Conservation (phyloP, 1,284 basidiomycete genomes). For the Rhodotorula sp. region DNA sequence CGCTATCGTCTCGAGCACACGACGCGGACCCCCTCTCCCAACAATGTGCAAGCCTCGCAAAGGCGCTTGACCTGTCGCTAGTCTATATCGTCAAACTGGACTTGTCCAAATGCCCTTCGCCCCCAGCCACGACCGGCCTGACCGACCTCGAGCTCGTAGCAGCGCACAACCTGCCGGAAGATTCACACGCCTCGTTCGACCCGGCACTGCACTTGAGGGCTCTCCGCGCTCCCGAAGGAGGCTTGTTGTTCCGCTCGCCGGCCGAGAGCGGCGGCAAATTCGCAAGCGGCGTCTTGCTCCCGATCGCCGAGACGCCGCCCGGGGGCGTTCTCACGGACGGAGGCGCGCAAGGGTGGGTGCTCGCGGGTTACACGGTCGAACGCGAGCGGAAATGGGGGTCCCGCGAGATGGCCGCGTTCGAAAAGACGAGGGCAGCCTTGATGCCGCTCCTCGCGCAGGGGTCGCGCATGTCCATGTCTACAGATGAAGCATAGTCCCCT, state of each 20-base stretch:
- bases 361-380: constrained; percentile 24
- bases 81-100: constrained; percentile 43
- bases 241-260: constrained; percentile 40
- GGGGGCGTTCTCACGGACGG: neutral
- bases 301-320: constrained; percentile 17
- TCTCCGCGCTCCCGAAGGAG: constrained; percentile 42
- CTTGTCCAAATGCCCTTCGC: constrained; percentile 10
- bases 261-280: constrained; percentile 1
- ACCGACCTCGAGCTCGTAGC: constrained; percentile 34
- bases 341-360: constrained; percentile 13
- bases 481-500: neutral
- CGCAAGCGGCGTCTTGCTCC: constrained; percentile 23
- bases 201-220: constrained; percentile 43
- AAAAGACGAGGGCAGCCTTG: constrained; percentile 6
- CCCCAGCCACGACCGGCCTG: constrained; percentile 2
- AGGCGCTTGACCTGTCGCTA: constrained; percentile 39
- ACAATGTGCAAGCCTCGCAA: constrained; percentile 32
- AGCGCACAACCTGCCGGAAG: constrained; percentile 37
- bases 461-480: neutral
- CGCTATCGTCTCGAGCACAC: neutral
- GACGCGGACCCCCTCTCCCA: neutral
- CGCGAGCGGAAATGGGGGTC: constrained; percentile 14
- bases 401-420: constrained; percentile 22
- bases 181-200: constrained; percentile 41
- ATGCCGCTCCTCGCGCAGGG: neutral